Percentiles rank a stretch among this genome's conserved stretches.
phyloP scores from a whole-genome alignment of 176 grass and related monocot species.

The Phoenix dactylifera region DNA sequence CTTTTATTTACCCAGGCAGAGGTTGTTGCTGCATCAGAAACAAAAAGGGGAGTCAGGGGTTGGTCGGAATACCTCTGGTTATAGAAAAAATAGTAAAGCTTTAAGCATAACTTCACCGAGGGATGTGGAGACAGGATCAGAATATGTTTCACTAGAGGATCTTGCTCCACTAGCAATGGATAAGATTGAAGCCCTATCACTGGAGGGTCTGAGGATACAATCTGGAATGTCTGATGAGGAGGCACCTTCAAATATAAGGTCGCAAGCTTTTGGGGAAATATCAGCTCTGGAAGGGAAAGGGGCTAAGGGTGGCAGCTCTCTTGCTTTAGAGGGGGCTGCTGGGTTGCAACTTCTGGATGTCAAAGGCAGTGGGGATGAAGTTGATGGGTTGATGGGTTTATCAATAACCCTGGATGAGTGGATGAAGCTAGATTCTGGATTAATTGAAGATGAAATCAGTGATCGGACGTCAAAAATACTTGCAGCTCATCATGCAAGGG shows the following conservation, averaged over 20 bases:
- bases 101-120: slow-evolving; percentile 32
- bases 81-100: slow-evolving; percentile 40
- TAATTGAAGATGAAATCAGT: slow-evolving; percentile 61
- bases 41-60: slow-evolving; percentile 14
- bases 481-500: slow-evolving; percentile 93
- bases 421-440: slow-evolving; percentile 82
- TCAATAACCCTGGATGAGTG: slow-evolving; percentile 90
- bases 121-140: slow-evolving; percentile 37
- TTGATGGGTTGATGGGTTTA: slow-evolving; percentile 92
- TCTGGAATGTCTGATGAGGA: slow-evolving; percentile 90
- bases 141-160: slow-evolving; percentile 88
- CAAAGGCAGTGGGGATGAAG: slow-evolving; percentile 54
- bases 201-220: slow-evolving; percentile 96
- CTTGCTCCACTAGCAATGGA: slow-evolving; percentile 97
- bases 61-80: slow-evolving; percentile 22
- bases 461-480: slow-evolving; percentile 81
- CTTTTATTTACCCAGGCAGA: slow-evolving; percentile 30
- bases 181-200: slow-evolving; percentile 88
- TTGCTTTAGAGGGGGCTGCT: slow-evolving; percentile 87
- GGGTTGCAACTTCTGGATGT: slow-evolving; percentile 80
- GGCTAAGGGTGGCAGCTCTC: slow-evolving; percentile 34
- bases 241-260: slow-evolving; percentile 74
- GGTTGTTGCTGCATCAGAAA: slow-evolving; percentile 37
- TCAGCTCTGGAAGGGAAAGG: slow-evolving; percentile 72
- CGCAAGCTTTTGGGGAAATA: slow-evolving; percentile 53